A percentile compares a stretch with the other conserved stretches of the same genome.
These are phyloP conservation scores for Pichia deserticola DNA, from an alignment of 805 yeast species.

Conservation along the genomic window DNA sequence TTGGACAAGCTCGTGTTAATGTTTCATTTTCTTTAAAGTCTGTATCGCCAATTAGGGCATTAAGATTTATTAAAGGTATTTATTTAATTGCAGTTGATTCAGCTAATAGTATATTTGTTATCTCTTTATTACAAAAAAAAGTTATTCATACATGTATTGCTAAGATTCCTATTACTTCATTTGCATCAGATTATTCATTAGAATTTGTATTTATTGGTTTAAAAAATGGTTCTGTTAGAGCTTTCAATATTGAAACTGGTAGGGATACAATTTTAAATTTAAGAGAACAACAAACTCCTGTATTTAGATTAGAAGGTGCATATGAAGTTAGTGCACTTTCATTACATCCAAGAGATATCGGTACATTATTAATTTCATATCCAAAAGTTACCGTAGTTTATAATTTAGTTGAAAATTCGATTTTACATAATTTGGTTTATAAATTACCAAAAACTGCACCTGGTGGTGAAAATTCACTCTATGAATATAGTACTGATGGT, in stretches of 20 bases:
- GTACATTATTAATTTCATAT: conserved; percentile 69
- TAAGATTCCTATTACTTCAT: conserved; percentile 58
- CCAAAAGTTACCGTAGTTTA: conserved; percentile 60
- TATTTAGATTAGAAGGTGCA: conserved; percentile 45
- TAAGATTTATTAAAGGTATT: conserved; percentile 71
- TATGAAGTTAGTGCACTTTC: conserved; percentile 55
- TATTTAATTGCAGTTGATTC: conserved; percentile 70
- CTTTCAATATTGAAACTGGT: conserved; percentile 80
- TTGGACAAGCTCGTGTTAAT: conserved; percentile 78
- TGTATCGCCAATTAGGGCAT: conserved; percentile 41
- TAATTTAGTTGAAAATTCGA: conserved; percentile 52
- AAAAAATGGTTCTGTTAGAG: conserved; percentile 61
- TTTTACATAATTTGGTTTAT: conserved; percentile 53
- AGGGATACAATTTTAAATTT: conserved; percentile 55
- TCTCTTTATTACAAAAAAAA: conserved; percentile 59
- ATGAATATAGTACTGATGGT: conserved; percentile 21
- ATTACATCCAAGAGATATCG: conserved; percentile 87
- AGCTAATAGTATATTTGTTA: conserved; percentile 53
- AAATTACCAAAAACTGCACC: conserved; percentile 60
- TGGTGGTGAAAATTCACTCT: conserved; percentile 50
- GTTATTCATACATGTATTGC: conserved; percentile 54
- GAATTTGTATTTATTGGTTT: conserved; percentile 84
- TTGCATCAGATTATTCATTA: conserved; percentile 76
- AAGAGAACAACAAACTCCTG: conserved; percentile 61
- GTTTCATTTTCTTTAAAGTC: conserved; percentile 51